phyloP scores from a whole-genome alignment of 73 alveolate genomes.

The Tetrahymena borealis region DNA sequence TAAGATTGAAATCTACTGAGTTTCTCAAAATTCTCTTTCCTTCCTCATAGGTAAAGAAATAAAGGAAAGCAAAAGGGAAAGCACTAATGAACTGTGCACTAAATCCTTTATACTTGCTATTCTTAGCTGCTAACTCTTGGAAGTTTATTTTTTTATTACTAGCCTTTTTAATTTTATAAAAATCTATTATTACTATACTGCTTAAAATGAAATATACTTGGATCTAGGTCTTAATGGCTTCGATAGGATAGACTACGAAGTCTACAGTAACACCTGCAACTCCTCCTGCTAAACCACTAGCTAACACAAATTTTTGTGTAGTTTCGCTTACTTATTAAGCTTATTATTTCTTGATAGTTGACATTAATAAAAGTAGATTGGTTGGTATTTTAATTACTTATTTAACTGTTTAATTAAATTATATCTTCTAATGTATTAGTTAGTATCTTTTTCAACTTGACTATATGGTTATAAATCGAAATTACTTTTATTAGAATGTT shows the following conservation, averaged over 20 bases:
- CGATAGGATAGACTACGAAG: constrained; percentile 65
- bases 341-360: no score
- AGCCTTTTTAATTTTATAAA: background rate
- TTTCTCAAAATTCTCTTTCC: constrained; percentile 37
- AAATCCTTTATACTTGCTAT: constrained; percentile 65
- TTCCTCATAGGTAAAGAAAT: constrained; percentile 64
- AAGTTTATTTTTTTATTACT: constrained; percentile 23
- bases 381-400: no score
- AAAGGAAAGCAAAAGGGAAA: constrained; percentile 75
- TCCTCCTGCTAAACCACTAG: constrained; percentile 63
- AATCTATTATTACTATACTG: background rate
- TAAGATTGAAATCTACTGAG: background rate
- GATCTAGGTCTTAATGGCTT: constrained; percentile 67
- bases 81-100: constrained; percentile 29
- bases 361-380: no score
- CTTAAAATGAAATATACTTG: constrained; percentile 3
- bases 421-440: no score
- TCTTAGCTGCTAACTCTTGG: constrained; percentile 51
- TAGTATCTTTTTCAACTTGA: no score
- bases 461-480: no score
- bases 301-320: background rate
- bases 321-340: background rate
- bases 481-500: no score
- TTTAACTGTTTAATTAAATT: no score
- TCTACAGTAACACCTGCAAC: constrained; percentile 71